Evolutionary conservation across 805 yeast genomes (phyloP).

Genomic region (Candida boleticola): DNA sequence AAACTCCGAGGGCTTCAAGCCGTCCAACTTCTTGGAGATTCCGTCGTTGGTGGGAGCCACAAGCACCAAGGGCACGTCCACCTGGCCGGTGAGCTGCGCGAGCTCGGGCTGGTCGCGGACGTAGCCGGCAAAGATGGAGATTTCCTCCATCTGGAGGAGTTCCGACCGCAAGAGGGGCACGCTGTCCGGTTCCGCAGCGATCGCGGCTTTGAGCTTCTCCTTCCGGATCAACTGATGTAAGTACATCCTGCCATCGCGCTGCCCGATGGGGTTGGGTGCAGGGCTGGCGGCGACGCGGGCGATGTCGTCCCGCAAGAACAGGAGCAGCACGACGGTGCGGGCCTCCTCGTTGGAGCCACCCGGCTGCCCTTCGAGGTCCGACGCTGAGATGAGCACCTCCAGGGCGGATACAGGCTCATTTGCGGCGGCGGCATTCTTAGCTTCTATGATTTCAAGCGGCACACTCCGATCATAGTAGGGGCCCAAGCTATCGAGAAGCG

Average conservation of each 20-base stretch:
- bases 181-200: slow-evolving; percentile 6
- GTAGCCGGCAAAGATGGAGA: slow-evolving; percentile 67
- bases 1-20: slow-evolving; percentile 81
- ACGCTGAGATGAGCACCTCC: no score
- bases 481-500: background rate
- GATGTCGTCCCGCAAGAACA: background rate
- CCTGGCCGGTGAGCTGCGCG: slow-evolving; percentile 46
- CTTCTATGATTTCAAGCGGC: no score
- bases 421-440: background rate
- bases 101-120: slow-evolving; percentile 60
- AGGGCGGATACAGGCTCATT: background rate
- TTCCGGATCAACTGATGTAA: slow-evolving; percentile 4
- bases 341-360: background rate
- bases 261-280: no score
- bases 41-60: slow-evolving; percentile 74
- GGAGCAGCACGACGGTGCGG: background rate
- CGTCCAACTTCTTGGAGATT: slow-evolving; percentile 34
- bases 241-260: slow-evolving; percentile 8
- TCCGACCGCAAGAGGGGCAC: slow-evolving; percentile 29
- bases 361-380: no score
- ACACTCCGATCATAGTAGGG: no score
- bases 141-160: slow-evolving; percentile 34
- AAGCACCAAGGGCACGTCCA: slow-evolving; percentile 45
- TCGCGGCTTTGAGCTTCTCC: background rate
- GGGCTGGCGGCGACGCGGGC: background rate